Evolutionary conservation across 352 stramenopile genomes (phyloP).

Genomic region (Globisporangium acanthophoron): DNA sequence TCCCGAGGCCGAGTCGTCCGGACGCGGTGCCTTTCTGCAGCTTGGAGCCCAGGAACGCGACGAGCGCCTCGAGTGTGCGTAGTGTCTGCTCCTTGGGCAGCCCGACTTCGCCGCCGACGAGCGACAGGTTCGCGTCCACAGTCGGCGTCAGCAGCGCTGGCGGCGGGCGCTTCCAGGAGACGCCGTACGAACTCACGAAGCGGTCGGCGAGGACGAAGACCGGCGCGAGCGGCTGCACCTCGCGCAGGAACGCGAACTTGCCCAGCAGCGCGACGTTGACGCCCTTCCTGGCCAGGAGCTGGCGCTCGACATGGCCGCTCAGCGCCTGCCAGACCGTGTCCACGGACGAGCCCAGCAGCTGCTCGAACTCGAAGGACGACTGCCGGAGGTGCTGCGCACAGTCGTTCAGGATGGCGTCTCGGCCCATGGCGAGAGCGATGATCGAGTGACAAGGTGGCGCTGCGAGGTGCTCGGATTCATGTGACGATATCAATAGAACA

Average conservation of each 20-base stretch:
- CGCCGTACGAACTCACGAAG: constrained; percentile 33
- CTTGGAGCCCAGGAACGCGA: constrained; percentile 36
- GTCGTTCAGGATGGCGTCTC: constrained; percentile 26
- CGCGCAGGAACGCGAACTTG: constrained; percentile 56
- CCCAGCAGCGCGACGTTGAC: constrained; percentile 38
- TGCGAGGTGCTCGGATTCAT: background rate
- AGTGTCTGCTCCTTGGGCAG: constrained; percentile 36
- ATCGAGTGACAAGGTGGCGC: background rate
- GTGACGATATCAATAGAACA: background rate
- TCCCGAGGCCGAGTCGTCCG: constrained; percentile 24
- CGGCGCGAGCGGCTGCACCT: constrained; percentile 19
- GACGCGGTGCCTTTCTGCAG: constrained; percentile 20
- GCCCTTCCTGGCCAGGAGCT: constrained; percentile 32
- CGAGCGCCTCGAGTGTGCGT: constrained; percentile 35
- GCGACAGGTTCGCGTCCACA: constrained; percentile 41
- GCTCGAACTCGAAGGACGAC: constrained; percentile 57
- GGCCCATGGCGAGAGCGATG: constrained; percentile 1
- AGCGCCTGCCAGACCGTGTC: constrained; percentile 43
- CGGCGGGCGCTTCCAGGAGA: constrained; percentile 34
- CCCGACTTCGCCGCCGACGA: constrained; percentile 31
- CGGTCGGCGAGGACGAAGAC: constrained; percentile 52
- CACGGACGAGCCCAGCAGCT: constrained; percentile 38
- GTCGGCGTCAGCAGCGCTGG: constrained; percentile 36
- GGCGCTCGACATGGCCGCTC: constrained; percentile 24
- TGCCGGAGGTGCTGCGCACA: constrained; percentile 41